Percentiles rank a stretch among this genome's conserved stretches.
Evolutionary conservation across 2,329 filamentous ascomycete species (phyloP).

Genomic region (Paracamarosporium sp.): DNA sequence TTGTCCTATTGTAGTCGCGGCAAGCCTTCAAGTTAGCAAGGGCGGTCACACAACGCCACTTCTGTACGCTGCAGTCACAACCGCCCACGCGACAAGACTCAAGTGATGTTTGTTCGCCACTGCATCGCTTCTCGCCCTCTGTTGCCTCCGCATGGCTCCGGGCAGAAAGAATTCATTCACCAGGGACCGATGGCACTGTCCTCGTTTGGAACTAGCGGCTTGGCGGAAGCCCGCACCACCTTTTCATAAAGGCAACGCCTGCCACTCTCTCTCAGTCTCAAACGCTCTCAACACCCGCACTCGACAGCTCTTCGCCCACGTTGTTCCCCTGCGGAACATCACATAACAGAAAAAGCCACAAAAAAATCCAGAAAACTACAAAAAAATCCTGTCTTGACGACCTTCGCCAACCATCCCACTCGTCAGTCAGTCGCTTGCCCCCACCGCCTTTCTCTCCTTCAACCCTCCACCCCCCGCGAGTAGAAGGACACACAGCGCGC

Average conservation of each 20-base stretch:
- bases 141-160: not conserved
- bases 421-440: slow-evolving; percentile 39
- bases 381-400: slow-evolving; percentile 43
- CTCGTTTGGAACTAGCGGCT: slow-evolving; percentile 5
- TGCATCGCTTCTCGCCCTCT: not conserved
- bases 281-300: slow-evolving; percentile 30
- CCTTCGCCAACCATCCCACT: slow-evolving; percentile 28
- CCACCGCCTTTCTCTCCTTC: slow-evolving; percentile 29
- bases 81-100: not conserved
- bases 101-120: not conserved
- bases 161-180: slow-evolving; percentile 8
- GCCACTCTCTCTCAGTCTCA: slow-evolving; percentile 20
- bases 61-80: not conserved
- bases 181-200: slow-evolving; percentile 1
- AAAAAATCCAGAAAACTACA: slow-evolving; percentile 48
- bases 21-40: not conserved
- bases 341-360: slow-evolving; percentile 47
- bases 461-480: slow-evolving; percentile 26
- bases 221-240: slow-evolving; percentile 5
- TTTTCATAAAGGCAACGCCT: slow-evolving; percentile 5
- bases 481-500: slow-evolving; percentile 25
- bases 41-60: not conserved
- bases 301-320: slow-evolving; percentile 31
- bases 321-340: slow-evolving; percentile 40
- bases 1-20: not conserved